Percentiles rank a stretch among this genome's conserved stretches.
These are phyloP conservation scores for Poterioochromonas sp. DNA, from an alignment of 352 stramenopile genomes.

Conservation along the genomic window DNA sequence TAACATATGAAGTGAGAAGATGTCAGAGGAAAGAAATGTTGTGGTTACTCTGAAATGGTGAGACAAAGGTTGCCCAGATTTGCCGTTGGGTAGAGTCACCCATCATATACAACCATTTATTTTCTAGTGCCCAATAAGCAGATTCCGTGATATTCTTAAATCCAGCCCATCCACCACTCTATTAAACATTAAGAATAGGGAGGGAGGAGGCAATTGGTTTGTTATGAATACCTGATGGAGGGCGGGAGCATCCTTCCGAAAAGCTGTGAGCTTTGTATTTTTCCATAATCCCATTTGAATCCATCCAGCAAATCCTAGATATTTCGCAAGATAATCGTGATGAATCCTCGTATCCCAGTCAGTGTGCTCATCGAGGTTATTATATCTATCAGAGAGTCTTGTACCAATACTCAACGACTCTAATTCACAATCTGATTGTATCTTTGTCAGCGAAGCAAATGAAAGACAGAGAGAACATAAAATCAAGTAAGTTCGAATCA, in stretches of 20 bases:
- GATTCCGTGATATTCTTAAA: constrained; percentile 21
- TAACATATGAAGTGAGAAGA: not conserved
- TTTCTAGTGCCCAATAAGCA: constrained; percentile 27
- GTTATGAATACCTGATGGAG: not conserved
- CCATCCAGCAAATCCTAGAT: constrained; percentile 33
- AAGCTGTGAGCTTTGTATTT: constrained; percentile 14
- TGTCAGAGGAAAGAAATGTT: not conserved
- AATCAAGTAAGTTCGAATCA: too few species aligned
- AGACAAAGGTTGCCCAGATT: constrained; percentile 20
- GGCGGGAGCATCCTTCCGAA: not conserved
- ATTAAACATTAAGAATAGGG: not conserved
- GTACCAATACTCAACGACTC: constrained; percentile 14
- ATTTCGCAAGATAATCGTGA: constrained; percentile 23
- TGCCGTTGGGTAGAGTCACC: constrained; percentile 28
- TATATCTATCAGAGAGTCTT: constrained; percentile 12
- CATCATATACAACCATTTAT: constrained; percentile 33
- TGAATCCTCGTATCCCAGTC: constrained; percentile 24
- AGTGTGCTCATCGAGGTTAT: constrained; percentile 26
- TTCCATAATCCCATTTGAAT: constrained; percentile 34
- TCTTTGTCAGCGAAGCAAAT: too few species aligned
- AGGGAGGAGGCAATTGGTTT: not conserved
- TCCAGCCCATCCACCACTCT: constrained; percentile 31
- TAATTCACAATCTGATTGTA: constrained; percentile 24
- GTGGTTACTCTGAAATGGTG: constrained; percentile 6
- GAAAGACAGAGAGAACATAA: too few species aligned